phyloP scores from a whole-genome alignment of 805 yeast genomes.

The Saturnispora besseyi region DNA sequence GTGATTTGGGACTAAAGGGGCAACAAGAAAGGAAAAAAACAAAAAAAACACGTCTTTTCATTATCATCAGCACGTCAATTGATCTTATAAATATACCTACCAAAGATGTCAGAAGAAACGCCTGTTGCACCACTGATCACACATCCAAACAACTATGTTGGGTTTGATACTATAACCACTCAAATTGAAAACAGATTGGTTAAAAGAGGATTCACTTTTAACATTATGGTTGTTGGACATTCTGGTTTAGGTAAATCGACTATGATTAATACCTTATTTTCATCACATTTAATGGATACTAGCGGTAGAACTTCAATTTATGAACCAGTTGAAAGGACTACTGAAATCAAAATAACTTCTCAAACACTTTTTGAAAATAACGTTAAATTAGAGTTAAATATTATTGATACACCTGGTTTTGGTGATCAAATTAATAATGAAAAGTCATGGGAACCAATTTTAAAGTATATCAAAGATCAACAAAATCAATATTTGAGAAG shows the following conservation, averaged over 20 bases:
- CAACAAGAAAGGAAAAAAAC: neutral
- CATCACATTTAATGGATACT: slow-evolving; percentile 67
- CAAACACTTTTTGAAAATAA: slow-evolving; percentile 75
- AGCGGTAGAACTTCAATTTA: slow-evolving; percentile 59
- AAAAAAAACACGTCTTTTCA: neutral
- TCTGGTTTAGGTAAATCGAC: slow-evolving; percentile 96
- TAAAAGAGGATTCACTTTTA: slow-evolving; percentile 90
- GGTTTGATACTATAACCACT: slow-evolving; percentile 91
- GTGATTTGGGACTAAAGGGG: neutral
- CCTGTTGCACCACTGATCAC: slow-evolving; percentile 10
- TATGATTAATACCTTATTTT: slow-evolving; percentile 79
- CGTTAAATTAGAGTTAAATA: slow-evolving; percentile 75
- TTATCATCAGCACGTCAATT: neutral
- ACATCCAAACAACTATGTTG: slow-evolving; percentile 77
- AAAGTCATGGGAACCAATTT: slow-evolving; percentile 93
- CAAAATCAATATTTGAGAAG: slow-evolving; percentile 84
- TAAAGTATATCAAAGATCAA: slow-evolving; percentile 91
- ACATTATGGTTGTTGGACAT: slow-evolving; percentile 87
- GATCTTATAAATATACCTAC: neutral
- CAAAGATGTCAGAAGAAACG: neutral
- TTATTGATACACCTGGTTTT: slow-evolving; percentile 96
- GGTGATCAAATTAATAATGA: slow-evolving; percentile 95
- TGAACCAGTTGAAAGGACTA: slow-evolving; percentile 76
- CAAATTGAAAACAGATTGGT: slow-evolving; percentile 90
- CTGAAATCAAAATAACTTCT: slow-evolving; percentile 68